A percentile compares a stretch with the other conserved stretches of the same genome.
phyloP scores from a whole-genome alignment of 441 rosid species.

The Mallotus repandus region DNA sequence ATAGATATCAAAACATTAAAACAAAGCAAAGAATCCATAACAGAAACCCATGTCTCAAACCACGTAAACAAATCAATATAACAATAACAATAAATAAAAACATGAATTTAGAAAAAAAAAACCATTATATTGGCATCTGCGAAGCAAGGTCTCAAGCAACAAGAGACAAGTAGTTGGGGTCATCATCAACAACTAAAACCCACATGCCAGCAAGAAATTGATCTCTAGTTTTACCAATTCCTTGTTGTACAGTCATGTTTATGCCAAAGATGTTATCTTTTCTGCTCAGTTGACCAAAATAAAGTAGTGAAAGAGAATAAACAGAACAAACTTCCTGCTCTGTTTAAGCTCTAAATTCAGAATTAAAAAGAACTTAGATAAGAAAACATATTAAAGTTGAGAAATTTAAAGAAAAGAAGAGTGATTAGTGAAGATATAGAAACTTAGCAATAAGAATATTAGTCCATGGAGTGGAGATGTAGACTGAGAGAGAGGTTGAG shows the following conservation, averaged over 20 bases:
- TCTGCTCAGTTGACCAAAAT: background rate
- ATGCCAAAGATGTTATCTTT: background rate
- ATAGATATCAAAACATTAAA: slow-evolving; percentile 6
- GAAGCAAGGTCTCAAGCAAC: slow-evolving; percentile 66
- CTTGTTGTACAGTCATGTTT: slow-evolving; percentile 61
- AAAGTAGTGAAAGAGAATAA: background rate
- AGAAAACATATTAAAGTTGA: background rate
- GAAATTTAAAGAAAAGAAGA: slow-evolving; percentile 6
- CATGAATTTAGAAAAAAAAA: slow-evolving; percentile 4
- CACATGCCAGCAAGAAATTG: slow-evolving; percentile 84
- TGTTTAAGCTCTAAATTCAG: background rate
- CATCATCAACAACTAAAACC: slow-evolving; percentile 95
- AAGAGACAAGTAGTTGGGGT: slow-evolving; percentile 77
- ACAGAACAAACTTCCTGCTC: background rate
- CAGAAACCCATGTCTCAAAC: slow-evolving; percentile 18
- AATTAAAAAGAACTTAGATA: slow-evolving; percentile 29
- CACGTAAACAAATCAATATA: slow-evolving; percentile 10
- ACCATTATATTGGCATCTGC: slow-evolving; percentile 81
- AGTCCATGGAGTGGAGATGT: background rate
- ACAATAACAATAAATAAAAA: background rate
- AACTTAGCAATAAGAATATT: too few relatives aligned
- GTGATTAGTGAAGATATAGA: slow-evolving; percentile 11
- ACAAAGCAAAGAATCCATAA: slow-evolving; percentile 8
- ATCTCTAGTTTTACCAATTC: slow-evolving; percentile 38
- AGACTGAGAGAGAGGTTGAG: slow-evolving; percentile 12